Conservation (phyloP, 169 alveolate genomes). For the Blepharisma undulans region DNA sequence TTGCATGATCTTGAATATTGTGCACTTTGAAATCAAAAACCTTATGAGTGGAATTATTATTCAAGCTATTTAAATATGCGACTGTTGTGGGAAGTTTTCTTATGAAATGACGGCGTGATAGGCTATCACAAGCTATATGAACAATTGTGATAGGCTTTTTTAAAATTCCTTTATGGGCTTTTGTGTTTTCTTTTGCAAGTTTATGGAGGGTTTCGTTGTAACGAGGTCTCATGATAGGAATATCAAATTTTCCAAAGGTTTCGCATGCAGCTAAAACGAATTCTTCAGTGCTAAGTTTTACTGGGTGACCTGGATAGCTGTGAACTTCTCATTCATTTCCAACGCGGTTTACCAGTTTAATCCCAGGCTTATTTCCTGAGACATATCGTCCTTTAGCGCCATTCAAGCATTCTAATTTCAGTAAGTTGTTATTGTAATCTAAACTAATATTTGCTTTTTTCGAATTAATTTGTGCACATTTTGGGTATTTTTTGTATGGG, state of each 20-base stretch:
- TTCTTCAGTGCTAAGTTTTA: not conserved
- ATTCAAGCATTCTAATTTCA: not conserved
- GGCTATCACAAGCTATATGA: not conserved
- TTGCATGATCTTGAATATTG: not conserved
- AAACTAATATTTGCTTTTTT: not conserved
- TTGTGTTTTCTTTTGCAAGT: too few species aligned
- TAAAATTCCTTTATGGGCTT: too few species aligned
- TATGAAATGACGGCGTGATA: constrained; percentile 25
- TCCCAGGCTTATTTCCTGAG: not conserved
- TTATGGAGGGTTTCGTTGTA: too few species aligned
- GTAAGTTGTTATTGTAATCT: not conserved
- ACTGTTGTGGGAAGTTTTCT: constrained; percentile 1
- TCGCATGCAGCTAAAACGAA: constrained; percentile 1
- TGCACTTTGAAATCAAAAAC: constrained; percentile 16
- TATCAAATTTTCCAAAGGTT: not conserved
- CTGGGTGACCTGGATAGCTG: not conserved
- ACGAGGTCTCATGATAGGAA: not conserved
- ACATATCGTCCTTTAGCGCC: not conserved
- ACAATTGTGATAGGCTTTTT: constrained; percentile 6
- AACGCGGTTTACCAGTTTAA: not conserved
- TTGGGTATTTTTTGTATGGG: constrained; percentile 8
- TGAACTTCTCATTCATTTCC: not conserved
- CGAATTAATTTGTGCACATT: not conserved
- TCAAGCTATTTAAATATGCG: not conserved
- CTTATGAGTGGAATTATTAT: not conserved